A percentile compares a stretch with the other conserved stretches of the same genome.
Evolutionary conservation across 768 basidiomycete species (phyloP).

Genomic region (Candolleomyces aberdarensis): DNA sequence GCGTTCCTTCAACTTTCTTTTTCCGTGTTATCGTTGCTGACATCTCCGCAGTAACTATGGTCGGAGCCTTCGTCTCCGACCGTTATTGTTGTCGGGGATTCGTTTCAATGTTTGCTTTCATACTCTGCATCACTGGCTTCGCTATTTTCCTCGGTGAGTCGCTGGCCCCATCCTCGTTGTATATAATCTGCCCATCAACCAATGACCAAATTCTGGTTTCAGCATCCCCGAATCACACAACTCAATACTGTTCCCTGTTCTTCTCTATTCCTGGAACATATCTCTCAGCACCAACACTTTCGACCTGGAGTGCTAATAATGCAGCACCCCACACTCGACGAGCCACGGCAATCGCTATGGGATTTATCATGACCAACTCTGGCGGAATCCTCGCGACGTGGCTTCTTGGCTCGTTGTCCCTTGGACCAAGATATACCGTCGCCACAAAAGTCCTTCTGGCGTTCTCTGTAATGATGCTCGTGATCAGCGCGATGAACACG

Average conservation of each 20-base stretch:
- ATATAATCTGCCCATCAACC: not conserved
- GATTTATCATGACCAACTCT: slow-evolving; percentile 54
- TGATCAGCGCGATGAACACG: slow-evolving; percentile 36
- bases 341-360: slow-evolving; percentile 56
- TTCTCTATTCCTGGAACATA: slow-evolving; percentile 52
- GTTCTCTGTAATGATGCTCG: slow-evolving; percentile 37
- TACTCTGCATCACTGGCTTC: slow-evolving; percentile 48
- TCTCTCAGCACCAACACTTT: slow-evolving; percentile 48
- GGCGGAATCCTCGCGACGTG: slow-evolving; percentile 63
- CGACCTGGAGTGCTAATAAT: slow-evolving; percentile 64
- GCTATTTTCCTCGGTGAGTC: slow-evolving; percentile 51
- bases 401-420: slow-evolving; percentile 51
- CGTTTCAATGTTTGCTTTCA: slow-evolving; percentile 39
- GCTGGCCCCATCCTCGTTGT: not conserved
- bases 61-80: slow-evolving; percentile 49
- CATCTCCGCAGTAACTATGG: slow-evolving; percentile 25
- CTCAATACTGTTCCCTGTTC: slow-evolving; percentile 57
- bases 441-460: slow-evolving; percentile 42
- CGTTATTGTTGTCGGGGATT: slow-evolving; percentile 48
- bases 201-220: not conserved
- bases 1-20: slow-evolving; percentile 15
- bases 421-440: slow-evolving; percentile 45
- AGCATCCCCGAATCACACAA: slow-evolving; percentile 28
- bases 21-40: not conserved
- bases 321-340: slow-evolving; percentile 52